phyloP scores from a whole-genome alignment of 1,139 yeast species.

The Yarrowia galli region DNA sequence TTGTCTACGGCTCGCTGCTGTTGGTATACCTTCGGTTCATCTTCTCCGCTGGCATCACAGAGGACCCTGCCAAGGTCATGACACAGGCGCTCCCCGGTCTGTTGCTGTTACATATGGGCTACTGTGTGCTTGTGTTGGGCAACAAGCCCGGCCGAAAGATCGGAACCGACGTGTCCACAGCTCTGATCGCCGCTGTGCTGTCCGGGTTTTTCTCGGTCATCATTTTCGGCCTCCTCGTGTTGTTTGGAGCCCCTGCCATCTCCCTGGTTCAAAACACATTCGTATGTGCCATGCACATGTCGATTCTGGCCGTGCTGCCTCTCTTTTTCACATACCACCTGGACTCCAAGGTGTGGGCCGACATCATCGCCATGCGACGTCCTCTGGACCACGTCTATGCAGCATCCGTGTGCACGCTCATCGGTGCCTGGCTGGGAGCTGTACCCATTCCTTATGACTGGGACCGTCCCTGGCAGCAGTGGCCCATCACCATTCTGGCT shows the following conservation, averaged over 20 bases:
- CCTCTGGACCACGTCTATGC: conserved; percentile 49
- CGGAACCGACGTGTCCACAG: conserved; percentile 44
- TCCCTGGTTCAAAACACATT: conserved; percentile 65
- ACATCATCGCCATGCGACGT: conserved; percentile 50
- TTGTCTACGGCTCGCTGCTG: conserved; percentile 18
- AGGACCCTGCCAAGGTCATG: conserved; percentile 44
- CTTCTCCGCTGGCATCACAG: conserved; percentile 40
- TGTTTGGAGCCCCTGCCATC: conserved; percentile 89
- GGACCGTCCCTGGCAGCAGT: conserved; percentile 97
- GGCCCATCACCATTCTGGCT: conserved; percentile 92
- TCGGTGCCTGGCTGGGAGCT: conserved; percentile 94
- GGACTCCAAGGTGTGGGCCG: conserved; percentile 59
- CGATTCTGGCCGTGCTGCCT: conserved; percentile 69
- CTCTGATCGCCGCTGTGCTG: conserved; percentile 50
- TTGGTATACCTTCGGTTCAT: conserved; percentile 40
- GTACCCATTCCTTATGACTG: conserved; percentile 94
- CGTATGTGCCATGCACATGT: conserved; percentile 68
- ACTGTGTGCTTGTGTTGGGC: conserved; percentile 46
- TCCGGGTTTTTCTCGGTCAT: conserved; percentile 60
- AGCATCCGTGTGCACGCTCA: conserved; percentile 60
- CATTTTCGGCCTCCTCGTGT: conserved; percentile 59
- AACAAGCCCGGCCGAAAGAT: conserved; percentile 36
- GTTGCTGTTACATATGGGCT: conserved; percentile 45
- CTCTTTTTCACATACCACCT: conserved; percentile 66
- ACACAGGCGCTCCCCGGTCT: conserved; percentile 44